Conservation (phyloP, 2,329 filamentous ascomycete genomes). For the Aciculosporium take region DNA sequence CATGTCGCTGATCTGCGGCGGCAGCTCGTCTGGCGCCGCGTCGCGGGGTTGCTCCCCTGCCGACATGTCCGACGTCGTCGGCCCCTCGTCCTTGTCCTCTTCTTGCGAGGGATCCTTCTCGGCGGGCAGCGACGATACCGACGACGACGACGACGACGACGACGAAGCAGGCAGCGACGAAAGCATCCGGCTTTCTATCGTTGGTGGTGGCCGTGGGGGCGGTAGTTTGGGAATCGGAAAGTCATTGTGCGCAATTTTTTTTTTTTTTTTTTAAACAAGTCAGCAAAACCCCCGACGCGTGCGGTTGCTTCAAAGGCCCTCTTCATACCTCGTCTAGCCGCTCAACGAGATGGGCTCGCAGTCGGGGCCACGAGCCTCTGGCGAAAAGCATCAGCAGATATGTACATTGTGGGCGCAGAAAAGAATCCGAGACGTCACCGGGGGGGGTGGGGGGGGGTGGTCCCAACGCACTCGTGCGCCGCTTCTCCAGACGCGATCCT, state of each 20-base stretch:
- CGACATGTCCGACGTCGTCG: too few relatives aligned
- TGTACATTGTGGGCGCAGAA: too few relatives aligned
- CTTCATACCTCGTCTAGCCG: slow-evolving; percentile 48
- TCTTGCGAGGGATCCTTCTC: slow-evolving; percentile 36
- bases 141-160: neutral
- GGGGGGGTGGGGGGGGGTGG: slow-evolving; percentile 5
- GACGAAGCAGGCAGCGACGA: slow-evolving; percentile 24
- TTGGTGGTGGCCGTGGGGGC: slow-evolving; percentile 24
- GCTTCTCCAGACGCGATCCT: slow-evolving; percentile 35
- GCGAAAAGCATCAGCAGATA: slow-evolving; percentile 11
- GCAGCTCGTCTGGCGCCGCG: slow-evolving; percentile 35
- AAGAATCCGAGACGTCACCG: slow-evolving; percentile 7
- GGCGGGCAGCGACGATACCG: slow-evolving; percentile 22
- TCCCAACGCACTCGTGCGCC: slow-evolving; percentile 42
- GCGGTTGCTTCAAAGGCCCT: neutral
- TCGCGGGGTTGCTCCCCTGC: slow-evolving; percentile 19
- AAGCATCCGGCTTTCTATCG: slow-evolving; percentile 16
- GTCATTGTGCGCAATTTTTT: slow-evolving; percentile 57
- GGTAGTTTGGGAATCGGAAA: slow-evolving; percentile 58
- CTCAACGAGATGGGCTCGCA: slow-evolving; percentile 50
- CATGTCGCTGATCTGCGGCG: slow-evolving; percentile 48
- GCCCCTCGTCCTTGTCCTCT: slow-evolving; percentile 55
- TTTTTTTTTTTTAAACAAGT: neutral
- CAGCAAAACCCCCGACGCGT: neutral
- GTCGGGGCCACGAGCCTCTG: slow-evolving; percentile 55